Base-by-base conservation (phyloP, 1,139 yeast species). In the Suhomyces choctaworum region DNA sequence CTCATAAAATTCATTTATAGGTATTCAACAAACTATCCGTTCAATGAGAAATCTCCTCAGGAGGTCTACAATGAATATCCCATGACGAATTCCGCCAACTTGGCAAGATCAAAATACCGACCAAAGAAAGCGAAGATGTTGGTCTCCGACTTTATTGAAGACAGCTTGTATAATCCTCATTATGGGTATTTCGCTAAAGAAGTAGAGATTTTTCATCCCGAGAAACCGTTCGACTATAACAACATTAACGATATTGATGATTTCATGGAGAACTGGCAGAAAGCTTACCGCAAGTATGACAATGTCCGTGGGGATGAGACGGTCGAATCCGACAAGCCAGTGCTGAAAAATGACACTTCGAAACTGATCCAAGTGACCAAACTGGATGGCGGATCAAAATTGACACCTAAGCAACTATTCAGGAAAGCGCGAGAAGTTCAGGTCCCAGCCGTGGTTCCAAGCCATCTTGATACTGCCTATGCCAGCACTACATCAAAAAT, bases 181-280 rank as follows among this genome's bases (percentile, higher is more conserved):
- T 88, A 87, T 54, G 96, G 96, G 0, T 88, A 87, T 56, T 87
- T 87, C 52, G 71, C 89, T 1, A 76, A 79, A 51, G 82, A 84
- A 50, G 92, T 83, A 15, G 87, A 84, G 48, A 83, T 87, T 46
- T 86, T 82, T 60, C 89, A 69, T 57, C 76, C 78, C 0, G 76
- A 70, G 16, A 59, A 67, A 29, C 85, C 86, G 0, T 80, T 81
- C 50, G 73, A 80, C 32, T 86, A 81, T 54, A 66, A 70, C 27
- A 63, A 74, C 28, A 67, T 85, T 36, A 59, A 62, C 16, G 84
- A 81, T 40, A 78, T 78, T 12, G 94, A 86, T 45, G 87, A 78
- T 11, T 87, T 86, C 49, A 66, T 85, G 68, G 73, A 70, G 25
- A 66, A 62, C 30, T 87, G 95, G 96, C 66, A 79, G 19, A 58